These are phyloP conservation scores for Penicillium sp. DNA, from an alignment of 2,329 filamentous ascomycete genomes.

Conservation along the genomic window DNA sequence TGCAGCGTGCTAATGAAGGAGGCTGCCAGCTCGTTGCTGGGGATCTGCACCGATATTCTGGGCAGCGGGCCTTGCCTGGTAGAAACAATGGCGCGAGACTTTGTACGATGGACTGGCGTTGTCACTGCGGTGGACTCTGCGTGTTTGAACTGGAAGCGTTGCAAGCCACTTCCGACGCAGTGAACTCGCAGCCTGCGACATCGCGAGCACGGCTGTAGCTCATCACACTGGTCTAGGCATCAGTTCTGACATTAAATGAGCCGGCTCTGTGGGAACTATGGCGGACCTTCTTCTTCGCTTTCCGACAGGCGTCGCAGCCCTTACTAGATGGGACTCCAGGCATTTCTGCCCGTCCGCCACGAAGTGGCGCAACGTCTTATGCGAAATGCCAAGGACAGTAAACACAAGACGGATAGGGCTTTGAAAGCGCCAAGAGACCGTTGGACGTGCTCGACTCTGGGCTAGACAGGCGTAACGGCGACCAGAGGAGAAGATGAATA, in stretches of 20 bases:
- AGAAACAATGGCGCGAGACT: too few species aligned
- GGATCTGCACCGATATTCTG: slow-evolving; percentile 1
- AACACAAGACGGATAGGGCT: background rate
- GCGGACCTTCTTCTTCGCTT: slow-evolving; percentile 24
- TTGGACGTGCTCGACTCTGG: background rate
- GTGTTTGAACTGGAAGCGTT: slow-evolving; percentile 27
- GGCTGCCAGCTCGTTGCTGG: slow-evolving; percentile 12
- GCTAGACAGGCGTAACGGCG: background rate
- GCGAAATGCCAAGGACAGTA: slow-evolving; percentile 1
- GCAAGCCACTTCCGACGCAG: slow-evolving; percentile 25
- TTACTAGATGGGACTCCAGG: slow-evolving; percentile 27
- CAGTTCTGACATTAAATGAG: background rate
- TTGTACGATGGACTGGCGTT: too few species aligned
- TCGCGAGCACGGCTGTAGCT: slow-evolving; percentile 25
- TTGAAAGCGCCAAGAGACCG: background rate
- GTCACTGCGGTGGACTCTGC: background rate
- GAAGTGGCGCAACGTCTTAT: slow-evolving; percentile 3
- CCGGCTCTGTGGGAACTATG: background rate
- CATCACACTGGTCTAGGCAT: slow-evolving; percentile 24
- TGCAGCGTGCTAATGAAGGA: slow-evolving; percentile 18
- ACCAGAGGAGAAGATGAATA: background rate
- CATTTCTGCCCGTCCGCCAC: slow-evolving; percentile 7
- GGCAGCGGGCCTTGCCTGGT: too few species aligned
- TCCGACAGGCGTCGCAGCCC: slow-evolving; percentile 23
- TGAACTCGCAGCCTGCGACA: slow-evolving; percentile 22